These are phyloP conservation scores for Plantago major DNA, from an alignment of 257 asterid genomes.

Conservation along the genomic window DNA sequence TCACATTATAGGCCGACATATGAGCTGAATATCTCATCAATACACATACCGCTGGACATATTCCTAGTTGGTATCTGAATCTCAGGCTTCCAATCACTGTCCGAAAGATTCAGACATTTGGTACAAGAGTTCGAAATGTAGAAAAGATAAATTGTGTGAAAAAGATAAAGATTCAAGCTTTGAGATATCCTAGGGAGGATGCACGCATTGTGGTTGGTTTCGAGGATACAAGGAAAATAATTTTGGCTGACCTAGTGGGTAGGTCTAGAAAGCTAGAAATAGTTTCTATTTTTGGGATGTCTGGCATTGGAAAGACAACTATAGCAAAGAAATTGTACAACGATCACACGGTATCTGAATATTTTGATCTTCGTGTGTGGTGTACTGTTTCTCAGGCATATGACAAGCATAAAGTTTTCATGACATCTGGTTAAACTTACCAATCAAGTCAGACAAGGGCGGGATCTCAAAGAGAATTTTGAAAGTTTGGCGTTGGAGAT, in stretches of 20 bases:
- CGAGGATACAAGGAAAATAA: neutral
- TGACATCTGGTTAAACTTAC: neutral
- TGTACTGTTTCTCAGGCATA: neutral
- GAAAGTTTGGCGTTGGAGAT: neutral
- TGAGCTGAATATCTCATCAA: slow-evolving; percentile 22
- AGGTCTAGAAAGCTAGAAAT: neutral
- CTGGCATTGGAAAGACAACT: neutral
- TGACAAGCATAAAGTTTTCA: neutral
- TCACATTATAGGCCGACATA: slow-evolving; percentile 15
- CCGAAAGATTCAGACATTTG: neutral
- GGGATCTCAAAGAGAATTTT: slow-evolving; percentile 5
- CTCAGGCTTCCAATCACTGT: slow-evolving; percentile 1
- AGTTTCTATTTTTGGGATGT: neutral
- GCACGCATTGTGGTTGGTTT: neutral
- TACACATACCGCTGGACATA: neutral
- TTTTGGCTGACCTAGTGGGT: neutral
- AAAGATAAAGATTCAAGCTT: neutral
- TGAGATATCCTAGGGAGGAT: neutral
- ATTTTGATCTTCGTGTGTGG: neutral
- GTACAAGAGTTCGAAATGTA: neutral
- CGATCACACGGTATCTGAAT: neutral
- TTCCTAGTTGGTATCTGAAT: slow-evolving; percentile 6
- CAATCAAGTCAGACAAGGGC: neutral
- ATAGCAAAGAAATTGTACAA: neutral
- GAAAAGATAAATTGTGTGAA: neutral